Base-by-base conservation (phyloP, 352 stramenopile species). In the Phytophthora hibernalis region DNA sequence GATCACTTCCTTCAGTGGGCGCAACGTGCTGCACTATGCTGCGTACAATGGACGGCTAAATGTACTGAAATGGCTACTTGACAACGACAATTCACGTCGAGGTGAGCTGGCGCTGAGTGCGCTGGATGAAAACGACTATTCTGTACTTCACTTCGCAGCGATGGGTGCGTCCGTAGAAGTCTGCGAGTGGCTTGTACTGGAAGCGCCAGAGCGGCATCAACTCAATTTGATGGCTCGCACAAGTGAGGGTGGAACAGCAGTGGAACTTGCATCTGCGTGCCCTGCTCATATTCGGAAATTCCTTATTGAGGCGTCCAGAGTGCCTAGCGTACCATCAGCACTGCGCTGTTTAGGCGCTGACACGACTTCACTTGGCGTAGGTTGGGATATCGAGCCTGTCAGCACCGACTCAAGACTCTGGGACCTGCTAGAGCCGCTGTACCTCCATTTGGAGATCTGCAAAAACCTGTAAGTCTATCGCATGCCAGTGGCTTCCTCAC, bases 11-110 rank as follows among this genome's bases (percentile, higher is more conserved):
- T 85, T 87, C 21, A 87, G 80, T 22, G 82, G 82, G 20, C 76
- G 83, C 0, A 91, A 82, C 30, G 69, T 87, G 49, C 79, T 92
- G 21, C 83, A 92, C 35, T 92, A 92, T 42, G 83, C 83, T 6
- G 75, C 82, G 6, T 90, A 85, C 70, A 92, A 92, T 22, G 77
- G 79, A 3, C 78, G 68, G 0, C 44, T 89, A 13, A 22, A 65
- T 37, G 70, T 87, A 20, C 53, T 92, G 5, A 63, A 85, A 35
- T 91, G 80, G 80, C 58, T 89, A 2, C 52, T 90, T 15, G 48
- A 58, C 3, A 13, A 40, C 3, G 64, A 71, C 5, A 82, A 85
- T n/a, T 30, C 59, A 3, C 61, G 60, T 7, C 48, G 16, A 20
- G 58, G 20, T 10, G 70, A 77, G 16, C 72, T 87, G 15, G 68